Conservation (phyloP, 495 filamentous ascomycete genomes). For the Aspergillus taichungensis region DNA sequence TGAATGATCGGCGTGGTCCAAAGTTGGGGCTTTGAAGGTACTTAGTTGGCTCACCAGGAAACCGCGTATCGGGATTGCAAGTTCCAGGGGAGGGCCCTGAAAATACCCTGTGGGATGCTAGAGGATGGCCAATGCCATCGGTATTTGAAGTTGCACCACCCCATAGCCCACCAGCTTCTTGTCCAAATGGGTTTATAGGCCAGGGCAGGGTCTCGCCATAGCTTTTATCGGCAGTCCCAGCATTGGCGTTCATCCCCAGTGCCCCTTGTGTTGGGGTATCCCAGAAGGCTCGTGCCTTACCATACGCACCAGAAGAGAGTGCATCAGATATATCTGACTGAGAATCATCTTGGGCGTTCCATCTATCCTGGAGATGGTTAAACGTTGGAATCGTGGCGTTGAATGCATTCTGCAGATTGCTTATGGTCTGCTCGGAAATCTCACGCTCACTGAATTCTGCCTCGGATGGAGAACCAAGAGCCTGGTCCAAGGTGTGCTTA, state of each 20-base stretch:
- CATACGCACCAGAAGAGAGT: slow-evolving; percentile 50
- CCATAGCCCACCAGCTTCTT: slow-evolving; percentile 29
- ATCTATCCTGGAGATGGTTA: slow-evolving; percentile 48
- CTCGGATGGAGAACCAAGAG: slow-evolving; percentile 54
- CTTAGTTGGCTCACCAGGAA: slow-evolving; percentile 22
- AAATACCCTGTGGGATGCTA: slow-evolving; percentile 30
- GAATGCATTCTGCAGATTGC: slow-evolving; percentile 43
- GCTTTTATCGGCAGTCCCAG: slow-evolving; percentile 20
- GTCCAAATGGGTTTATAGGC: slow-evolving; percentile 14
- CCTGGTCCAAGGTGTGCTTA: slow-evolving; percentile 67
- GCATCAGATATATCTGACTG: slow-evolving; percentile 56
- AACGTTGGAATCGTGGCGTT: slow-evolving; percentile 44
- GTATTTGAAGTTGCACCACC: slow-evolving; percentile 13
- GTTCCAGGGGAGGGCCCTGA: slow-evolving; percentile 29
- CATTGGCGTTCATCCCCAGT: slow-evolving; percentile 17
- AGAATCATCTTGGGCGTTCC: slow-evolving; percentile 58
- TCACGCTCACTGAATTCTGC: slow-evolving; percentile 43
- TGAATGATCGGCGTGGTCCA: slow-evolving; percentile 27
- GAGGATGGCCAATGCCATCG: slow-evolving; percentile 10
- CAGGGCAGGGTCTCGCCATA: slow-evolving; percentile 19
- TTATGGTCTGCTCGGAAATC: slow-evolving; percentile 45
- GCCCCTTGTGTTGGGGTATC: slow-evolving; percentile 25
- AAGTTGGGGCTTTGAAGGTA: slow-evolving; percentile 26
- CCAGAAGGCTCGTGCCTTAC: slow-evolving; percentile 58
- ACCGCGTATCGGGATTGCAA: slow-evolving; percentile 22